phyloP scores from a whole-genome alignment of 2,329 filamentous ascomycete species.

The Albifimbria verrucaria region DNA sequence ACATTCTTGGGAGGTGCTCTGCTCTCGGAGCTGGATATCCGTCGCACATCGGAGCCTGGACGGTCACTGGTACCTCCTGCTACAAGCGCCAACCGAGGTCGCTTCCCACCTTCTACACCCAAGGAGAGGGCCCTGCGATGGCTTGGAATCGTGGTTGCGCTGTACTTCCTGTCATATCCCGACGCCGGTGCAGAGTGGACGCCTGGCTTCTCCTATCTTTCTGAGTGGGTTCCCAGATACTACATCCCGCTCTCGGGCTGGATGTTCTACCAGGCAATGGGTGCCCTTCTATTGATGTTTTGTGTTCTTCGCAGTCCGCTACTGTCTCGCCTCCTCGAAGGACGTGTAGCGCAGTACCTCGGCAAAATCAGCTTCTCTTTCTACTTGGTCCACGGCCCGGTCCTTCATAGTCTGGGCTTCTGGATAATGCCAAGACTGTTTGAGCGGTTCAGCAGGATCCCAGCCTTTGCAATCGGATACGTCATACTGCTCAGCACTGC shows the following conservation, averaged over 20 bases:
- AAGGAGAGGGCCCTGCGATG: slow-evolving; percentile 20
- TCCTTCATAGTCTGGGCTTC: slow-evolving; percentile 59
- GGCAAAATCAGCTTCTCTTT: slow-evolving; percentile 37
- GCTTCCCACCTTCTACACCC: slow-evolving; percentile 8
- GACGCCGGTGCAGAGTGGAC: slow-evolving; percentile 35
- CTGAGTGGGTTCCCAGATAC: slow-evolving; percentile 30
- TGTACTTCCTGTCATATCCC: slow-evolving; percentile 37
- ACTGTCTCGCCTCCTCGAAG: slow-evolving; percentile 26
- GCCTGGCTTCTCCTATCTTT: slow-evolving; percentile 31
- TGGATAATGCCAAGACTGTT: slow-evolving; percentile 46
- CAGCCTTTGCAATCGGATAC: slow-evolving; percentile 29
- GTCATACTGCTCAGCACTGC: slow-evolving; percentile 24
- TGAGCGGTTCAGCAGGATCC: slow-evolving; percentile 26
- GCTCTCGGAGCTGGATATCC: slow-evolving; percentile 33
- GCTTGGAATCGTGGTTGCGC: slow-evolving; percentile 24
- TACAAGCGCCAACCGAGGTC: slow-evolving; percentile 5
- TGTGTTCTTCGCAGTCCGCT: slow-evolving; percentile 30
- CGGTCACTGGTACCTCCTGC: slow-evolving; percentile 12
- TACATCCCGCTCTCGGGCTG: slow-evolving; percentile 32
- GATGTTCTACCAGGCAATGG: slow-evolving; percentile 37
- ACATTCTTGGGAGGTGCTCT: slow-evolving; percentile 34
- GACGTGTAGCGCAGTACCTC: slow-evolving; percentile 30
- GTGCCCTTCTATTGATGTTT: slow-evolving; percentile 31
- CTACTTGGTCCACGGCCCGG: slow-evolving; percentile 48
- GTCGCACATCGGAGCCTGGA: slow-evolving; percentile 16